These are phyloP conservation scores for Sphaerobolus stellatus DNA, from an alignment of 1,284 basidiomycete genomes.

Conservation along the genomic window DNA sequence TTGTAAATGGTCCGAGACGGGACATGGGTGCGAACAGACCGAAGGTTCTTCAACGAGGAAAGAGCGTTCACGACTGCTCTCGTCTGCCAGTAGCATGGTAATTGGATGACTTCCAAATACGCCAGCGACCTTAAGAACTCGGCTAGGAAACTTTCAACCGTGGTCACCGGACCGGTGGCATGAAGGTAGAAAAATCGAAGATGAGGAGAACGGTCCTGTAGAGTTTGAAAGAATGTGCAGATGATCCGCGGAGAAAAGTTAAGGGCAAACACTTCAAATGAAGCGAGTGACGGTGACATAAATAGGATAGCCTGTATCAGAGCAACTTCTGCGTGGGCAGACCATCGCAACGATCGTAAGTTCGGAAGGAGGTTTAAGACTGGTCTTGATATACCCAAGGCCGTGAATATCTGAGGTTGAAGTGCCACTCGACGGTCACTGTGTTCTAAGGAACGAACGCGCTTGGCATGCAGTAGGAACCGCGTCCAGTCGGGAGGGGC, in stretches of 20 bases:
- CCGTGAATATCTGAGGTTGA: constrained; percentile 8
- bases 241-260: constrained; percentile 7
- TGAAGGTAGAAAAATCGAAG: constrained; percentile 14
- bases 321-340: constrained; percentile 12
- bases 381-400: constrained; percentile 10
- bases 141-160: constrained; percentile 34
- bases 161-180: constrained; percentile 5
- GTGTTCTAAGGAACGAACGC: constrained; percentile 42
- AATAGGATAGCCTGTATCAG: constrained; percentile 11
- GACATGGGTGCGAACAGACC: constrained; percentile 27
- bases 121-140: constrained; percentile 41
- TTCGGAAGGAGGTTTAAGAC: constrained; percentile 14
- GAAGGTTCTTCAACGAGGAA: constrained; percentile 45
- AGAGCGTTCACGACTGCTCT: constrained; percentile 44
- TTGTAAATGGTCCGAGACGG: constrained; percentile 14
- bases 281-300: constrained; percentile 9
- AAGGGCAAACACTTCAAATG: constrained; percentile 14
- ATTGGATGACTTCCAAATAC: constrained; percentile 46
- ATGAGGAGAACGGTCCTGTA: constrained; percentile 10
- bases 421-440: constrained; percentile 12
- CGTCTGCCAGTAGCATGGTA: constrained; percentile 54
- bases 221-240: constrained; percentile 12
- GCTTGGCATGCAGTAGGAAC: constrained; percentile 53
- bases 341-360: constrained; percentile 11
- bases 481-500: constrained; percentile 48